Conservation (phyloP, 306 rosid genomes). For the Ammopiptanthus mongolicus region DNA sequence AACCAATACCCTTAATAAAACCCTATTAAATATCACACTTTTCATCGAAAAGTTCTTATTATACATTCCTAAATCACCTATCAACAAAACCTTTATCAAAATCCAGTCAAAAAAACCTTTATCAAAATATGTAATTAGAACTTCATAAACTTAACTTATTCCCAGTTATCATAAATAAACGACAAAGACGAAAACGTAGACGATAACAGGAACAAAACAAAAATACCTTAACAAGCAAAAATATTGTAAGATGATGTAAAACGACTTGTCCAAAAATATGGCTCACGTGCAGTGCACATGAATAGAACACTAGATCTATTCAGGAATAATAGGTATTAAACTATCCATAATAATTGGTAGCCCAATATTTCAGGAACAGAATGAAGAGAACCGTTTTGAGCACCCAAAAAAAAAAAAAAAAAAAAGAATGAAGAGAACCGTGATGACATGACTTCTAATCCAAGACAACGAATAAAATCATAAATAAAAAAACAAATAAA, state of each 20-base stretch:
- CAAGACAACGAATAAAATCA: not conserved
- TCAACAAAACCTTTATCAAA: too few relatives aligned
- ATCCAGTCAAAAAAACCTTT: too few relatives aligned
- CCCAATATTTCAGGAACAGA: not conserved
- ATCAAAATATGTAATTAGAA: too few relatives aligned
- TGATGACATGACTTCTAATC: not conserved
- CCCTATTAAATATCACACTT: too few relatives aligned
- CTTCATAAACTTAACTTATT: too few relatives aligned
- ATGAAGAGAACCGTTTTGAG: not conserved
- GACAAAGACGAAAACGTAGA: not conserved
- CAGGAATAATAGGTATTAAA: not conserved
- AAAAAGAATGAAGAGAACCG: not conserved
- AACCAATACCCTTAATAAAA: too few relatives aligned
- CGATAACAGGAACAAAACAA: not conserved
- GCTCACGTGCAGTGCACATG: slow-evolving; percentile 9
- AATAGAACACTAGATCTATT: too few relatives aligned
- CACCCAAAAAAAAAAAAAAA: too few relatives aligned
- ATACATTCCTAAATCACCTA: too few relatives aligned
- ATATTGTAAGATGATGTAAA: not conserved
- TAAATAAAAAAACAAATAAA: too few relatives aligned
- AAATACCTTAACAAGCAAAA: not conserved
- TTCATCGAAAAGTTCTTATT: too few relatives aligned
- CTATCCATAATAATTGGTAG: not conserved
- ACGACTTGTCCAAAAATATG: not conserved
- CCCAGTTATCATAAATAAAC: not conserved